Evolutionary conservation across 306 rosid species (phyloP).

Genomic region (Lathyrus aphaca): DNA sequence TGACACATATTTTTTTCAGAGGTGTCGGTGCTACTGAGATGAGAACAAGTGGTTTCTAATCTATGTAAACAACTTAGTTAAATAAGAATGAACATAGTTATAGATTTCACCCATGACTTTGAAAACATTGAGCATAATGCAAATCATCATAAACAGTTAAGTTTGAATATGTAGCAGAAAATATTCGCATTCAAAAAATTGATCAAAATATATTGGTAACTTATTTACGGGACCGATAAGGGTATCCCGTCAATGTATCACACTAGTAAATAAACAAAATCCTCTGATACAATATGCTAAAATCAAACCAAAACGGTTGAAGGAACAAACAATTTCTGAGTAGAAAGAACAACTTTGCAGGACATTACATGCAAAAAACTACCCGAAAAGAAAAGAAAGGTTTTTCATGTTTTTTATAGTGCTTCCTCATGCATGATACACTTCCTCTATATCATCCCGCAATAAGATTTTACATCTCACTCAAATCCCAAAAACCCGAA

Average conservation of each 20-base stretch:
- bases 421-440: slow-evolving; percentile 89
- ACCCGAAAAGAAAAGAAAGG: slow-evolving; percentile 45
- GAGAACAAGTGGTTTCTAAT: not conserved
- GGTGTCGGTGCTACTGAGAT: too few species aligned
- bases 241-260: slow-evolving; percentile 77
- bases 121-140: slow-evolving; percentile 13
- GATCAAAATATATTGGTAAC: slow-evolving; percentile 58
- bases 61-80: not conserved
- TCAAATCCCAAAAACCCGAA: slow-evolving; percentile 63
- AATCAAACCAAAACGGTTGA: slow-evolving; percentile 61
- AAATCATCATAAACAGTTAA: slow-evolving; percentile 25
- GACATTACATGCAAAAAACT: slow-evolving; percentile 68
- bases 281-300: slow-evolving; percentile 68
- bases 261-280: slow-evolving; percentile 70
- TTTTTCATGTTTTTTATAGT: slow-evolving; percentile 55
- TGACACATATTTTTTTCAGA: too few species aligned
- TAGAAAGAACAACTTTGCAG: slow-evolving; percentile 60
- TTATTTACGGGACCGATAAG: slow-evolving; percentile 76
- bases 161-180: slow-evolving; percentile 42
- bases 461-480: slow-evolving; percentile 99
- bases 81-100: not conserved
- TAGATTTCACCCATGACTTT: slow-evolving; percentile 4
- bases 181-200: slow-evolving; percentile 43
- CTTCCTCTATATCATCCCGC: slow-evolving; percentile 97
- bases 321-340: slow-evolving; percentile 60